phyloP scores from a whole-genome alignment of 1,139 yeast genomes.

The Protomyces lactucae-debilis region DNA sequence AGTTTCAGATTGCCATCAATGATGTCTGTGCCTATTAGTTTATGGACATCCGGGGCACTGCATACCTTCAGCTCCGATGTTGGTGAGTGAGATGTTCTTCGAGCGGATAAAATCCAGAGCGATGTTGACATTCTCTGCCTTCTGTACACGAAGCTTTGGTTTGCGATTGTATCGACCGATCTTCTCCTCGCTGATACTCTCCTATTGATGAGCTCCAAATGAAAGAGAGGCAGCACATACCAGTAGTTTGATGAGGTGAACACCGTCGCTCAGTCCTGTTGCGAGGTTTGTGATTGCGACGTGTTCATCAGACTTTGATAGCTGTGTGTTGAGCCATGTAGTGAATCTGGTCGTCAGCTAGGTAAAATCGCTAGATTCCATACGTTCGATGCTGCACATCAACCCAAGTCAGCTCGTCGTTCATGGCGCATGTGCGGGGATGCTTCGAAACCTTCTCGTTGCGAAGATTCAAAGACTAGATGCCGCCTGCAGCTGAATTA shows the following conservation, averaged over 20 bases:
- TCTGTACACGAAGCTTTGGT: slow-evolving; percentile 56
- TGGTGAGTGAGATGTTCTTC: slow-evolving; percentile 51
- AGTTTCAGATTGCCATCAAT: slow-evolving; percentile 60
- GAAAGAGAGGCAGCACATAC: not conserved
- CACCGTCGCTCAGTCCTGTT: slow-evolving; percentile 29
- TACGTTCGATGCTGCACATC: slow-evolving; percentile 30
- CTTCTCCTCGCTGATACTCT: slow-evolving; percentile 42
- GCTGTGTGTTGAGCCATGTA: slow-evolving; percentile 29
- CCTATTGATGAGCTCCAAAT: slow-evolving; percentile 31
- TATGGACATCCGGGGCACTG: not conserved
- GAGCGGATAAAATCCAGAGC: slow-evolving; percentile 54
- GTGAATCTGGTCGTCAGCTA: not conserved
- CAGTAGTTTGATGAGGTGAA: slow-evolving; percentile 27
- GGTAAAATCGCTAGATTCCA: not conserved
- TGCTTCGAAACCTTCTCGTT: too few species aligned
- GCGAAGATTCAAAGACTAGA: too few species aligned
- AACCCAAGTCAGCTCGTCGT: slow-evolving; percentile 26
- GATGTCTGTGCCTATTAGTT: slow-evolving; percentile 43
- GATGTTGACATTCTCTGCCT: slow-evolving; percentile 57
- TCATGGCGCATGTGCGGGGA: not conserved
- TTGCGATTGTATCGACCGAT: slow-evolving; percentile 42
- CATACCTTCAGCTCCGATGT: slow-evolving; percentile 55
- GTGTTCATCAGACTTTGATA: slow-evolving; percentile 22
- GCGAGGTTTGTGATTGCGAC: slow-evolving; percentile 24
- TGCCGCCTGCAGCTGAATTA: too few species aligned